These are phyloP conservation scores for Selaginella tamariscina DNA, from an alignment of 75 land plant genomes.

Conservation along the genomic window DNA sequence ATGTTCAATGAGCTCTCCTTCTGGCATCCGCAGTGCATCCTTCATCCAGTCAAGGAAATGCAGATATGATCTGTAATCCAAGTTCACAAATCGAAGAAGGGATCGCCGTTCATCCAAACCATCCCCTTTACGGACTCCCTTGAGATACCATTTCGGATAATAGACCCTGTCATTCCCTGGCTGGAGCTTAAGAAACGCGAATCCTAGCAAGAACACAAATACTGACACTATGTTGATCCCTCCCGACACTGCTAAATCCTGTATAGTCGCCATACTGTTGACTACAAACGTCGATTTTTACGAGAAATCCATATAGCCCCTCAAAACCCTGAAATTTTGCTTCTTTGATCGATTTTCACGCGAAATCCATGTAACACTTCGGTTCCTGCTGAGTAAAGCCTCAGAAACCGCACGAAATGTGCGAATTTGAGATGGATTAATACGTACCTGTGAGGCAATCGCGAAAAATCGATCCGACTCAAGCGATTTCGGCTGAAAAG, in stretches of 20 bases:
- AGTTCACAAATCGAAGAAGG: slow-evolving; percentile 37
- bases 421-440: too few species aligned
- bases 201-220: background rate
- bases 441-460: too few species aligned
- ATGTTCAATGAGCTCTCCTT: slow-evolving; percentile 51
- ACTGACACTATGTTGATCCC: background rate
- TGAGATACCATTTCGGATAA: slow-evolving; percentile 11
- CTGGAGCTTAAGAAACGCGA: slow-evolving; percentile 5
- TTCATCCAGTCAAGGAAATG: slow-evolving; percentile 52
- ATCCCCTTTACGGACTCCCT: background rate
- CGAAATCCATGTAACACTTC: too few species aligned
- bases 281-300: too few species aligned
- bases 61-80: slow-evolving; percentile 38
- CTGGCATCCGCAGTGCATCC: slow-evolving; percentile 53
- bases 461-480: too few species aligned
- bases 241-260: slow-evolving; percentile 11
- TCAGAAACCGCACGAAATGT: too few species aligned
- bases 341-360: too few species aligned
- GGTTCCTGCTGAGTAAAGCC: too few species aligned
- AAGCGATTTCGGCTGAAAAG: too few species aligned
- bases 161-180: slow-evolving; percentile 11
- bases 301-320: too few species aligned
- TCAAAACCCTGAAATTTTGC: background rate
- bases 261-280: slow-evolving; percentile 7
- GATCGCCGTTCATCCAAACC: background rate